Evolutionary conservation across 129 eudicot genomes (phyloP), one percentile per base, ranked within the genome.

Genomic region (Ambrosia artemisiifolia): DNA sequence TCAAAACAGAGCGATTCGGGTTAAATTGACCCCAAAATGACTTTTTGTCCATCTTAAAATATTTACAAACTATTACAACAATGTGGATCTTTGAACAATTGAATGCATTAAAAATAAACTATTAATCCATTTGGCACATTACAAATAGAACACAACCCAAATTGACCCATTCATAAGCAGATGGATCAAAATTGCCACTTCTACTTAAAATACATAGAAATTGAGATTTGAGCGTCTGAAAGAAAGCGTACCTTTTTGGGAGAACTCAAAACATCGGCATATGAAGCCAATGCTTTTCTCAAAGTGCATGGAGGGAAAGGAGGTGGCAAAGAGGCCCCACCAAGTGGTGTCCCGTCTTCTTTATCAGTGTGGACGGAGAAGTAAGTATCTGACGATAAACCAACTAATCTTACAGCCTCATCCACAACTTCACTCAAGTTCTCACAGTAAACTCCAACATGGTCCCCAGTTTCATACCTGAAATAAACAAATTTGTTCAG

Each of bases 381-480:
- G 50, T 80, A 94, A n/a, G 93, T 90, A 47, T 87, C 81, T 24
- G 96, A 85, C 3, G 95, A 71, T 66, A 94, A 44, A 60, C 85
- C 84, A 32, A 94, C 59, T 54, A 94, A 75, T 61, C 85, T 90
- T 78, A 82, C 96, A 48, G 93, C 97, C 67, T 90, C 97, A 24
- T 85, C 92, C 19, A 94, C 98, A 42, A 80, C 79, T 77, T 94
- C 98, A 83, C 77, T 72, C 72, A 82, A 73, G 78, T 94, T 94
- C 77, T 94, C 98, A 79, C 96, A 88, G 79, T 84, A 94, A 24
- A 94, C 97, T 61, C 98, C 98, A 79, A 94, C 97, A 81, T 94
- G 98, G 70, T 94, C 98, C 63, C 98, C 98, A 12, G 98, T 94
- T 78, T 90, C 98, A 79, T 94, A 94, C 56, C 98, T 94, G 85